Evolutionary conservation across 805 yeast genomes (phyloP).

Genomic region (Blastobotrys robertii): DNA sequence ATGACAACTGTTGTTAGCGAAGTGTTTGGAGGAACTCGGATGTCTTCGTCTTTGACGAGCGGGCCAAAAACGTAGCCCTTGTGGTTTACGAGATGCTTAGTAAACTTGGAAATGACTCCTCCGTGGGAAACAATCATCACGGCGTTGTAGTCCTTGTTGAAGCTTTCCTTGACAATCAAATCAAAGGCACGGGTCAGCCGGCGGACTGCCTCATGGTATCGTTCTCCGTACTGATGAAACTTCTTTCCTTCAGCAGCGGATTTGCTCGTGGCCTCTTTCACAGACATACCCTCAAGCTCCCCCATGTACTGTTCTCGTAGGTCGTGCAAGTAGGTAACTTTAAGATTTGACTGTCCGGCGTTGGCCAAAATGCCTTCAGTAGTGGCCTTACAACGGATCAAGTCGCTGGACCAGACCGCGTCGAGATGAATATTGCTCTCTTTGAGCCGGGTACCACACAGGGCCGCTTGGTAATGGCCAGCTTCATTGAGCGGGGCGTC

Average conservation of each 20-base stretch:
- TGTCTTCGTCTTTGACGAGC: conserved; percentile 31
- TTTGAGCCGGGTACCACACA: conserved; percentile 38
- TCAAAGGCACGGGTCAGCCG: conserved; percentile 43
- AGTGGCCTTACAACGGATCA: conserved; percentile 40
- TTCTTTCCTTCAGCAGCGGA: conserved; percentile 46
- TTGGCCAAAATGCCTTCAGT: conserved; percentile 33
- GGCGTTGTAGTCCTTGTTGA: conserved; percentile 20
- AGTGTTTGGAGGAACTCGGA: conserved; percentile 63
- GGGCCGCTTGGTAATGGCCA: conserved; percentile 52
- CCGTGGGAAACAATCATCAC: conserved; percentile 68
- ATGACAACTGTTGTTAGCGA: conserved; percentile 61
- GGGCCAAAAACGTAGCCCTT: conserved; percentile 31
- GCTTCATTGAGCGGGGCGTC: conserved; percentile 53
- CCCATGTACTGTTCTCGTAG: conserved; percentile 77
- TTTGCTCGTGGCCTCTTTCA: conserved; percentile 48
- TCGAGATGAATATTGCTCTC: conserved; percentile 33
- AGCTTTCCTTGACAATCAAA: conserved; percentile 31
- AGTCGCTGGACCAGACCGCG: conserved; percentile 41
- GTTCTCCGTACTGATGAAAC: conserved; percentile 62
- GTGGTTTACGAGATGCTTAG: conserved; percentile 39
- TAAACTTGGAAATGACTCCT: conserved; percentile 59
- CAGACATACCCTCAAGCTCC: conserved; percentile 61
- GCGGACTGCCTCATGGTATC: conserved; percentile 27
- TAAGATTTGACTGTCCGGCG: conserved; percentile 5
- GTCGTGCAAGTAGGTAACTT: conserved; percentile 21